These are phyloP conservation scores for Silene vulgaris DNA, from an alignment of 179 eudicot species.

Conservation along the genomic window DNA sequence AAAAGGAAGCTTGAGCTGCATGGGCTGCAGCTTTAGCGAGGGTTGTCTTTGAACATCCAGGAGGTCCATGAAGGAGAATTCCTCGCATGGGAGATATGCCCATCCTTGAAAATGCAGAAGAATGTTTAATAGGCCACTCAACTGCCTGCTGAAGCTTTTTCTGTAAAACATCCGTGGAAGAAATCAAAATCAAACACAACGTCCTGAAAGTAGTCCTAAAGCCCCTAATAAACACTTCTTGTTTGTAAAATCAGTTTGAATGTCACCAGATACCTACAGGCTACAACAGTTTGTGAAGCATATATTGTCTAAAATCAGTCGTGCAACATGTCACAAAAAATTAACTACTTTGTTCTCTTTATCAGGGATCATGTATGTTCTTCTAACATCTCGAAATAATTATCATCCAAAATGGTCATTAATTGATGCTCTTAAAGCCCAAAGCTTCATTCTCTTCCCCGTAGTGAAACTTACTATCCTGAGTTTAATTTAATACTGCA, in stretches of 20 bases:
- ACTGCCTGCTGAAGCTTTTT: slow-evolving; percentile 95
- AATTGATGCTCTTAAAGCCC: not conserved
- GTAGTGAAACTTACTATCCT: not conserved
- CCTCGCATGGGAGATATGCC: slow-evolving; percentile 77
- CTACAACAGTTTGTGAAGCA: not conserved
- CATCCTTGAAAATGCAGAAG: slow-evolving; percentile 66
- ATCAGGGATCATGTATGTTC: too few relatives aligned
- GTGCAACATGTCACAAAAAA: slow-evolving; percentile 4
- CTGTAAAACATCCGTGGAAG: slow-evolving; percentile 33
- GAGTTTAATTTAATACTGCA: not conserved
- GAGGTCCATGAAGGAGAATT: slow-evolving; percentile 94
- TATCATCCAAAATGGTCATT: not conserved
- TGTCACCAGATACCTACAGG: not conserved
- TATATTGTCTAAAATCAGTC: not conserved
- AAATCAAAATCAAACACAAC: slow-evolving; percentile 11
- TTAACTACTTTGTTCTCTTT: not conserved
- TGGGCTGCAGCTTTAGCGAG: slow-evolving; percentile 96
- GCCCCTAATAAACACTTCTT: not conserved
- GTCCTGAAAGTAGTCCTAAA: slow-evolving; percentile 5
- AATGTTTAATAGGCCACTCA: slow-evolving; percentile 94
- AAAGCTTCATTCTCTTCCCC: not conserved
- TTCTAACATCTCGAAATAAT: not conserved
- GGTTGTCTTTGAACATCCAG: slow-evolving; percentile 97
- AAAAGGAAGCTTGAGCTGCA: slow-evolving; percentile 92
- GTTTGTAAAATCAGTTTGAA: not conserved